Evolutionary conservation across 768 basidiomycete genomes (phyloP), one percentile per base, ranked within the genome.

Genomic region (Boletus pseudo-olivaceus): DNA sequence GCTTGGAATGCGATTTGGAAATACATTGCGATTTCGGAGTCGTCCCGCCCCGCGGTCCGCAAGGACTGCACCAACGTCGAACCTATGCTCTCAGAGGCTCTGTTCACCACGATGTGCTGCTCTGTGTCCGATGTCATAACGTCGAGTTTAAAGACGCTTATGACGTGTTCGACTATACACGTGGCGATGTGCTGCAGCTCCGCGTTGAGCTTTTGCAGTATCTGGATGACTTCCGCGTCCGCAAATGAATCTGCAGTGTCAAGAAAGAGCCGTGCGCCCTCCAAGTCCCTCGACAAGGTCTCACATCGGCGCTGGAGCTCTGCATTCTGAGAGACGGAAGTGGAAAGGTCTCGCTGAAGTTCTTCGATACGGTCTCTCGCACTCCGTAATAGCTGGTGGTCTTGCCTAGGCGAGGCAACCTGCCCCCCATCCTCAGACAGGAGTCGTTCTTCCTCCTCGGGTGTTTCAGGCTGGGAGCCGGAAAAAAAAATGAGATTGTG

Each of bases 1-100:
- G 51, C 47, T 40, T 56, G 57, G 38, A 58, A 49, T 14, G 57
- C 55, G n/a, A 58, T 40, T 37, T 47, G 43, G 38, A 59, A 47
- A 35, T 54, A 54, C 35, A 57, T 30, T n/a, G 20, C 14, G 23
- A 55, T 5, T 38, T 47, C 38, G 12, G 4, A 12, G 32, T 57
- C 27, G 14, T 55, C 47, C 10, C 11, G 32, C 38, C 15, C 10
- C 1, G 12, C 7, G n/a, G 19, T 30, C 29, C n/a, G 20, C n/a
- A 57, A 26, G 32, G 26, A 30, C 26, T 20, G 23, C n/a, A 32
- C 38, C 14, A 57, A 34, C 15, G 20, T 40, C 4, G 41, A 42
- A 3, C 49, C 49, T 2, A 48, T 43, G 9, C 9, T 10, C 17
- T 48, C 27, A 7, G 46, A 43, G 2, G 23, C 27, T 3, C 30